Base-by-base conservation (phyloP, 2,329 filamentous ascomycete species). In the Fusarium verrucosum region DNA sequence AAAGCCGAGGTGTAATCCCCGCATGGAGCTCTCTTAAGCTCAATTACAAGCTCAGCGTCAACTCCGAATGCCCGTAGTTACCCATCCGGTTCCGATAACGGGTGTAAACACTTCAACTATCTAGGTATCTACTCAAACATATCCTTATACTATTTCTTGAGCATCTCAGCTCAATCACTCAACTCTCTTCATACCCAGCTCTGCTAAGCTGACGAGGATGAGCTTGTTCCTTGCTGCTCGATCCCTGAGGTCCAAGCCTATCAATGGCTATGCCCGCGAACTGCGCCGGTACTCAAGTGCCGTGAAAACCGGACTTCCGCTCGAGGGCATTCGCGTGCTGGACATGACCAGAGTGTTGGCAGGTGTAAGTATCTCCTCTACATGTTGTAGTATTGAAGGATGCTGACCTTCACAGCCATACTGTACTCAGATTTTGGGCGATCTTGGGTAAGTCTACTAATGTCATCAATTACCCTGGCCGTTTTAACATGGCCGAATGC, bases 291-390 rank as follows among this genome's bases (percentile, higher is more conserved):
- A 73, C 51, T 77, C 75, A 33, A 73, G 68, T 45, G 68, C 70
- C 11, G 62, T 65, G 33, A 57, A 62, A 45, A 66, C 71, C 13
- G 63, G 75, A 36, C 77, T 87, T 28, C 94, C 95, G 20, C 83
- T 99, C 70, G 87, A 92, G 32, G 95, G 95, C 2, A 90, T 95
- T 70, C 88, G 91, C 52, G 94, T 98, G 14, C 83, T 99, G 62
- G 95, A 99, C 76, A 96, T 99, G 93, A 98, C 94, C 5, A 87
- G 95, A 79, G 95, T 99, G 3, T 80, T 99, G 65, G 95, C 95
- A 64, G 95, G 95, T 55, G 94, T 97, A 82, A 79, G 90, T 84
- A 25, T 55, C 54, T 49, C 11, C 5, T n/a, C 28, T 22, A n/a
- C 32, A 54, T 35, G 5, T 38, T 10, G 16, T 22, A 33, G 19